phyloP scores from a whole-genome alignment of 768 basidiomycete genomes.

The Phlebiopsis gigantea region DNA sequence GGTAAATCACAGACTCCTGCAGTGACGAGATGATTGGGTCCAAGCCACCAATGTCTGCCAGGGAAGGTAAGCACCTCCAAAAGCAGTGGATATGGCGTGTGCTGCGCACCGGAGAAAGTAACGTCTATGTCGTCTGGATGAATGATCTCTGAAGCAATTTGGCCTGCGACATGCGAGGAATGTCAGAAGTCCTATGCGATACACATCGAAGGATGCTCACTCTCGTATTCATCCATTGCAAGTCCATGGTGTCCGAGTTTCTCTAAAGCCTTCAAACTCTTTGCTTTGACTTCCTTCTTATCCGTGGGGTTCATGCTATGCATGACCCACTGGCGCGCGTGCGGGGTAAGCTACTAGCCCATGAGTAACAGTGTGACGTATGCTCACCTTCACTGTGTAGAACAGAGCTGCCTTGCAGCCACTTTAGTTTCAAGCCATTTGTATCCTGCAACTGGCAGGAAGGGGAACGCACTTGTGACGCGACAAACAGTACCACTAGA shows the following conservation, averaged over 20 bases:
- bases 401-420: conserved; percentile 64
- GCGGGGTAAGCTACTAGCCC: neutral
- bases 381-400: conserved; percentile 65
- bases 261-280: conserved; percentile 65
- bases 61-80: neutral
- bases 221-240: conserved; percentile 87
- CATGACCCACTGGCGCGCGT: conserved; percentile 53
- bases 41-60: conserved; percentile 83
- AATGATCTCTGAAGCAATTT: conserved; percentile 89
- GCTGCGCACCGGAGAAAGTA: conserved; percentile 58
- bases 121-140: conserved; percentile 85
- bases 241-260: conserved; percentile 67
- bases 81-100: neutral
- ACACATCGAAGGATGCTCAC: conserved; percentile 37
- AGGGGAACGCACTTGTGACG: conserved; percentile 40
- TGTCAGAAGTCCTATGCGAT: neutral
- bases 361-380: neutral
- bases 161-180: conserved; percentile 37
- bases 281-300: conserved; percentile 54
- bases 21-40: conserved; percentile 86
- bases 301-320: conserved; percentile 40
- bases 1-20: conserved; percentile 94
- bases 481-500: conserved; percentile 41
- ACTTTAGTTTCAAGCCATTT: neutral
- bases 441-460: neutral